Evolutionary conservation across 495 filamentous ascomycete genomes (phyloP), one percentile per base, ranked within the genome.

Genomic region (Hypoxylon fuscum): DNA sequence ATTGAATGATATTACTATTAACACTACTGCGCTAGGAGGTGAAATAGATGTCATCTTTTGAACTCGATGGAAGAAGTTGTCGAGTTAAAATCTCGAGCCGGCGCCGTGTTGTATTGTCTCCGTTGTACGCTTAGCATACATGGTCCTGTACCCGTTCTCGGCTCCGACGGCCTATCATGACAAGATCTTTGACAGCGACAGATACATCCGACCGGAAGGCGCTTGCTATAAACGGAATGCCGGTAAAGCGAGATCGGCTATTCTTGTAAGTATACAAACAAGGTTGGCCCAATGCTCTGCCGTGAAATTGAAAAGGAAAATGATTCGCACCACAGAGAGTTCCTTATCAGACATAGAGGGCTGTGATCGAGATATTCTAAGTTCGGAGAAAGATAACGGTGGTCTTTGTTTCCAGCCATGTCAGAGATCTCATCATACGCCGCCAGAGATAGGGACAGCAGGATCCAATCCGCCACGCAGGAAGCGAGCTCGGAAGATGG

Each of bases 231-330:
- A 49, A 17, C 0, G 55, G 49, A 49, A 59, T 12, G 27, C 37
- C 15, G 2, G 21, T 41, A 6, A 66, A 66, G 56, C 62, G 62
- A 61, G 15, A 45, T 25, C 62, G 62, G 62, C 62, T 66, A 57
- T 27, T 8, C 8, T 43, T 21, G 42, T 54, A 57, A 43, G 25
- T 22, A 25, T 20, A 18, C 31, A 3, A 47, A 14, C n/a, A n/a
- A n/a, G n/a, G n/a, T 18, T 10, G 53, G 23, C 27, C 17, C 22
- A 38, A 44, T 29, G n/a, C 7, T 22, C 18, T 23, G 22, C 7
- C 15, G 27, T 9, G 21, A 53, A 20, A 15, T 38, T 40, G 11
- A 15, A n/a, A n/a, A 7, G 27, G 14, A 34, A n/a, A 34, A 32
- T 18, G 10, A 32, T 11, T 20, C 34, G n/a, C 7, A 32, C 2